Conservation (phyloP, 805 yeast species). For the Blastobotrys chiropterorum region DNA sequence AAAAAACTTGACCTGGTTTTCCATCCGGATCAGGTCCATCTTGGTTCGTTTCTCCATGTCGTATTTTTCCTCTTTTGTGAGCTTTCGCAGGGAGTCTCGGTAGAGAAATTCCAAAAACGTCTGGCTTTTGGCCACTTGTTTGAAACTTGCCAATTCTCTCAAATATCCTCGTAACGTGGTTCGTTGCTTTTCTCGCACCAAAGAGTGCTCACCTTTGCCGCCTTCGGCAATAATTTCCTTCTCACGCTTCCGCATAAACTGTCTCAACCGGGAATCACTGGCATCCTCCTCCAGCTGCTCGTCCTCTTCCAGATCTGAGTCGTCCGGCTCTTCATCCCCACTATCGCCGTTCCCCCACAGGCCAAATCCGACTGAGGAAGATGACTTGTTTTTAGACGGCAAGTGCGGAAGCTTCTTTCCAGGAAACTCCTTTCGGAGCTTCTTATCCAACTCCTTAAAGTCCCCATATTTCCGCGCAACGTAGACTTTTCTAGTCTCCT, state of each 20-base stretch:
- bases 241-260: background rate
- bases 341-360: slow-evolving; percentile 19
- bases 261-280: background rate
- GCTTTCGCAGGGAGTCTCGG: slow-evolving; percentile 32
- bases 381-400: slow-evolving; percentile 46
- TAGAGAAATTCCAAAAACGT: slow-evolving; percentile 50
- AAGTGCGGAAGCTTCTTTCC: slow-evolving; percentile 57
- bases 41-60: slow-evolving; percentile 57
- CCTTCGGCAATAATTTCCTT: background rate
- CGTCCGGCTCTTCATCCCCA: slow-evolving; percentile 16
- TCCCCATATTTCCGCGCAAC: slow-evolving; percentile 62
- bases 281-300: slow-evolving; percentile 13
- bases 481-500: slow-evolving; percentile 35
- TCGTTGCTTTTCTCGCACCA: slow-evolving; percentile 71
- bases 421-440: slow-evolving; percentile 52
- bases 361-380: slow-evolving; percentile 6
- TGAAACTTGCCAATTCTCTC: slow-evolving; percentile 43
- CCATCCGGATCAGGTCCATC: slow-evolving; percentile 55
- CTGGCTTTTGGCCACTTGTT: slow-evolving; percentile 49
- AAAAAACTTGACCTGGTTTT: slow-evolving; percentile 68
- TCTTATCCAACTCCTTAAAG: slow-evolving; percentile 51
- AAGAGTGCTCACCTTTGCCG: slow-evolving; percentile 16
- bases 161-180: slow-evolving; percentile 73
- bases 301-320: slow-evolving; percentile 15
- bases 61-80: slow-evolving; percentile 38